These are phyloP conservation scores for Penicillium tannophilum DNA, from an alignment of 495 filamentous ascomycete species.

Conservation along the genomic window DNA sequence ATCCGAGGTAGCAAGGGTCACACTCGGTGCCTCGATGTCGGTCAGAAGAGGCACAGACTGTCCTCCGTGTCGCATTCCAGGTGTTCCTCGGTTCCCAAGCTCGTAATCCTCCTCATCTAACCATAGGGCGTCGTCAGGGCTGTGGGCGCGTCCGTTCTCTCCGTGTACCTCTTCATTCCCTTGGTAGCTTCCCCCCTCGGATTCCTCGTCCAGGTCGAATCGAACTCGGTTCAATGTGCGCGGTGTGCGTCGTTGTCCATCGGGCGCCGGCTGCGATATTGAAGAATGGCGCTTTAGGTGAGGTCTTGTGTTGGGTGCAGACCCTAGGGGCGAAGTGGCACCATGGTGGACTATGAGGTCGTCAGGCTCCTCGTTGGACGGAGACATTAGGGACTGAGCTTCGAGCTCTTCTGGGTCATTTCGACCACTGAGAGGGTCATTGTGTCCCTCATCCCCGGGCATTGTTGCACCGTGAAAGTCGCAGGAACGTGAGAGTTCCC, in stretches of 20 bases:
- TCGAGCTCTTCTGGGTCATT: slow-evolving; percentile 32
- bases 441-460: slow-evolving; percentile 43
- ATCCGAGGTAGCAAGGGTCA: slow-evolving; percentile 71
- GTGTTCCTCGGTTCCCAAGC: slow-evolving; percentile 25
- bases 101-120: slow-evolving; percentile 62
- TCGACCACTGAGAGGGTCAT: slow-evolving; percentile 33
- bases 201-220: slow-evolving; percentile 69
- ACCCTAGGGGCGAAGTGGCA: slow-evolving; percentile 19
- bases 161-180: slow-evolving; percentile 39
- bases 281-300: slow-evolving; percentile 44
- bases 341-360: slow-evolving; percentile 30
- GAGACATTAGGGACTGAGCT: slow-evolving; percentile 33
- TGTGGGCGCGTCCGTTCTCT: slow-evolving; percentile 40
- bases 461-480: slow-evolving; percentile 37
- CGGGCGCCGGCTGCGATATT: slow-evolving; percentile 41
- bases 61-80: slow-evolving; percentile 29
- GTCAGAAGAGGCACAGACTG: slow-evolving; percentile 77
- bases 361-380: slow-evolving; percentile 27
- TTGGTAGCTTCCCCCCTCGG: slow-evolving; percentile 33
- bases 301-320: slow-evolving; percentile 14
- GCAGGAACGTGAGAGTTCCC: slow-evolving; percentile 6
- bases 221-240: slow-evolving; percentile 84
- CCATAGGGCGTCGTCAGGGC: slow-evolving; percentile 49
- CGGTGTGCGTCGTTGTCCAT: slow-evolving; percentile 61
- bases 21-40: slow-evolving; percentile 82